Evolutionary conservation across 352 stramenopile species (phyloP), one percentile per base, ranked within the genome.

Genomic region (Globisporangium heterothallicum): DNA sequence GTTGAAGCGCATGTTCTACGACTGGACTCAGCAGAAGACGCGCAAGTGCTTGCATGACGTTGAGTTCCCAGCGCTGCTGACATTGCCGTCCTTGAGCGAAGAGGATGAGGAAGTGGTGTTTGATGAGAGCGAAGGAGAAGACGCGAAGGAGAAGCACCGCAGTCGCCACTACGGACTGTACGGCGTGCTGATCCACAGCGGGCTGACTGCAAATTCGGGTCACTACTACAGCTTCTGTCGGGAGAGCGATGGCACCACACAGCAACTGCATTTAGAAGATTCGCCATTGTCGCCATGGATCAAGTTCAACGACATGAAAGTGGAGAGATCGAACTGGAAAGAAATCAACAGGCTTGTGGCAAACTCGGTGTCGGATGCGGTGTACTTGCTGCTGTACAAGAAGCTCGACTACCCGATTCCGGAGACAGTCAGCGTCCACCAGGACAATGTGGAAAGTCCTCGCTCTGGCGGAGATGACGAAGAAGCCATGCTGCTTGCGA

Each of bases 151-250:
- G 18, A 36, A 62, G 12, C 55, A 79, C 21, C 60, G 60, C 9
- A 67, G 64, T 6, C 83, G 86, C 2, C 51, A 84, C 34, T 96
- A 96, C 50, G 88, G 88, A 16, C 65, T 96, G 7, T 96, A 96
- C 27, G 88, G 81, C 29, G 86, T 96, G 25, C 66, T 96, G 3
- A 84, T 96, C 6, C 88, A 96, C 63, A 94, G 81, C 49, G 88
- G 88, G 8, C 56, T 94, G 32, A 92, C 81, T 0, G 84, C 86
- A 19, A 95, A 96, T 60, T 95, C 84, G 9, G 88, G 88, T 0
- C 88, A 97, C 53, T 97, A 97, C 56, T 97, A 94, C 59, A 91
- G 81, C 22, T 97, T 89, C 45, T 94, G 86, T 59, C 81, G 88
- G 0, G 74, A 92, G 45, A 92, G 74, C 49, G 70, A 88, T 25